These are phyloP conservation scores for Thamnidium elegans DNA, from an alignment of 192 early-diverging fungal genomes.

Conservation along the genomic window DNA sequence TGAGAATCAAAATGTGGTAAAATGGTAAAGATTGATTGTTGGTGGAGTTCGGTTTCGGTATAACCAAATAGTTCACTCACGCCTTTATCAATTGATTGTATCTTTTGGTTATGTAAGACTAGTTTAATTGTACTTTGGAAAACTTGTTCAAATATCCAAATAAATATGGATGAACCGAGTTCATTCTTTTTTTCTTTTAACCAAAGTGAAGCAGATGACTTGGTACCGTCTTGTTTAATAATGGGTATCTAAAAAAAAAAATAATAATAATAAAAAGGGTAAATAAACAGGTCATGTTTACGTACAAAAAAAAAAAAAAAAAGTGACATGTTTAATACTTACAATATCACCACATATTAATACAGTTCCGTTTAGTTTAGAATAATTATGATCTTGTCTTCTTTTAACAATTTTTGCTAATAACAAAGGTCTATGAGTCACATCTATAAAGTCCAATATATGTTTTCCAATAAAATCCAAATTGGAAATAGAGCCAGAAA, in stretches of 20 bases:
- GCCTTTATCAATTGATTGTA: constrained; percentile 40
- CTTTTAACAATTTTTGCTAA: constrained; percentile 8
- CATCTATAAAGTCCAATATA: constrained; percentile 25
- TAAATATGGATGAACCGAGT: constrained; percentile 44
- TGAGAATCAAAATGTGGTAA: background rate
- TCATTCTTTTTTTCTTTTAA: constrained; percentile 52
- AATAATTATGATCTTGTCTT: background rate
- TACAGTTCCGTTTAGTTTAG: constrained; percentile 5
- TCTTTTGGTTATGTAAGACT: constrained; percentile 32
- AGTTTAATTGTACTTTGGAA: constrained; percentile 35
- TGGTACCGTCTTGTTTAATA: constrained; percentile 48
- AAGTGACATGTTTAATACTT: constrained; percentile 5
- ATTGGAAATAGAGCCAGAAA: constrained; percentile 5
- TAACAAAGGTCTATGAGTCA: constrained; percentile 6
- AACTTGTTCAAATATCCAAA: constrained; percentile 65
- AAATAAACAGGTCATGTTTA: too few relatives aligned
- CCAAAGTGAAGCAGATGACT: constrained; percentile 58
- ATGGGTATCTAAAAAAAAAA: constrained; percentile 43
- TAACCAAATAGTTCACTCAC: constrained; percentile 49
- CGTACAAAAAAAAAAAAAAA: too few relatives aligned
- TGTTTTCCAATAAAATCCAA: constrained; percentile 5
- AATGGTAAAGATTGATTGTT: constrained; percentile 1
- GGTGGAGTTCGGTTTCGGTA: constrained; percentile 39
- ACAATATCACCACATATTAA: constrained; percentile 34
- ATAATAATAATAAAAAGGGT: too few relatives aligned